Evolutionary conservation across 2,329 filamentous ascomycete genomes (phyloP).

Genomic region (Phaeosphaeriaceae sp.): DNA sequence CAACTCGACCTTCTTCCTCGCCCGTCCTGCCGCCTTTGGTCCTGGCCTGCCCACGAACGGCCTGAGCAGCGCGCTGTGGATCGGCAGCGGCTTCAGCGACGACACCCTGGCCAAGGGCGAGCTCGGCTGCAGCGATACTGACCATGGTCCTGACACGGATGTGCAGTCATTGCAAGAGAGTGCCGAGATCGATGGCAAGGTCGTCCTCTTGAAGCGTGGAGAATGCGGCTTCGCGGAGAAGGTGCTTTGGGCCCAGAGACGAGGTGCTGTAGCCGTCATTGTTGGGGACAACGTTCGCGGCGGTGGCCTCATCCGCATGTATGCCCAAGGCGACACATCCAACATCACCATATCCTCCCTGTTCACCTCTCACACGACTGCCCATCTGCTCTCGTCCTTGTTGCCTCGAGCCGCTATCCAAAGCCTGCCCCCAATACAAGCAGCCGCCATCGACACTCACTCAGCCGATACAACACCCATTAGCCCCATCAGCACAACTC

Average conservation of each 20-base stretch:
- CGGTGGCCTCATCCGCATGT: constrained; percentile 94
- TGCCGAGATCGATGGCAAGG: constrained; percentile 90
- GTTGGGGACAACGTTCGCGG: constrained; percentile 93
- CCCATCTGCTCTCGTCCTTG: constrained; percentile 87
- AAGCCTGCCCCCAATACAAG: constrained; percentile 59
- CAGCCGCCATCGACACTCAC: too few relatives aligned
- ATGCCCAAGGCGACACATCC: constrained; percentile 93
- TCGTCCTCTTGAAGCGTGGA: constrained; percentile 88
- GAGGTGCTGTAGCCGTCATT: constrained; percentile 87
- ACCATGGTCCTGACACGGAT: constrained; percentile 55
- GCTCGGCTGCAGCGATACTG: constrained; percentile 86
- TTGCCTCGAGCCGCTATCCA: constrained; percentile 67
- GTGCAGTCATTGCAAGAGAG: constrained; percentile 91
- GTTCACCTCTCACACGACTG: constrained; percentile 94
- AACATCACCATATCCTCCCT: constrained; percentile 93
- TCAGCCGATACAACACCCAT: neutral
- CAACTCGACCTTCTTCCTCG: constrained; percentile 96
- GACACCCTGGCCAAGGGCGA: constrained; percentile 75
- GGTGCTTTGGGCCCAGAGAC: constrained; percentile 92
- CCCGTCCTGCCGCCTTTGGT: constrained; percentile 91
- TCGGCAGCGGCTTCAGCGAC: constrained; percentile 89
- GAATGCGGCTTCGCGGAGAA: constrained; percentile 97
- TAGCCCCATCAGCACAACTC: neutral
- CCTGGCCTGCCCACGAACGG: constrained; percentile 77
- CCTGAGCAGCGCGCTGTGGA: constrained; percentile 89